Evolutionary conservation across 2,329 filamentous ascomycete genomes (phyloP), one percentile per base, ranked within the genome.

Genomic region (Calonectria pseudoreteaudii): DNA sequence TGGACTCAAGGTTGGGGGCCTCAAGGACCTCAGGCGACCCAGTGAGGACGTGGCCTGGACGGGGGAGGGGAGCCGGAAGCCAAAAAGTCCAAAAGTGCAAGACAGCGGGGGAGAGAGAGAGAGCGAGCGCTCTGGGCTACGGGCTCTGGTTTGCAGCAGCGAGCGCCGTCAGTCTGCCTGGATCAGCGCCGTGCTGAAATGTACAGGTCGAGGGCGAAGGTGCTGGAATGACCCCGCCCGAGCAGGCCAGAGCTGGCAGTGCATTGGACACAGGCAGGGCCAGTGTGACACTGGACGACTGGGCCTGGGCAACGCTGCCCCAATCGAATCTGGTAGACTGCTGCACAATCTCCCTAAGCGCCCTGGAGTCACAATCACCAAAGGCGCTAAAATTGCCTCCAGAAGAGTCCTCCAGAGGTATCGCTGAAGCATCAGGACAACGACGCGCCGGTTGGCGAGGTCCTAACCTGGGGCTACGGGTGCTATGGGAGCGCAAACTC

Each of bases 201-300:
- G 67, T 80, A 80, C 79, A 78, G 74, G 73, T 50, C 76, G 73
- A 78, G 78, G 75, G 79, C 67, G 79, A 79, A 80, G 78, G 78
- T 77, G 76, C 78, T 76, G 74, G 79, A 81, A 80, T 80, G 79
- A 79, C 79, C 78, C 79, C 79, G 79, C 79, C 76, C 73, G 62
- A 71, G 73, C 62, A 71, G 70, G 68, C 69, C 72, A 75, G 67
- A 14, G 41, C 70, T 72, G 70, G 49, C 73, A 79, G 73, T 73
- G 72, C 69, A 80, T 80, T 80, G 79, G 79, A 74, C 66, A 75
- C 66, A 68, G 50, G 60, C 41, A 73, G 58, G 60, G 38, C 58
- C 70, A 72, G 70, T 73, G 71, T 66, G 71, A 73, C 71, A 64
- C 71, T 72, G 68, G 68, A 36, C 20, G 68, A 52, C 62, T 58